Conservation (phyloP, 805 yeast genomes). For the Vanderwaltozyma verrucispora region DNA sequence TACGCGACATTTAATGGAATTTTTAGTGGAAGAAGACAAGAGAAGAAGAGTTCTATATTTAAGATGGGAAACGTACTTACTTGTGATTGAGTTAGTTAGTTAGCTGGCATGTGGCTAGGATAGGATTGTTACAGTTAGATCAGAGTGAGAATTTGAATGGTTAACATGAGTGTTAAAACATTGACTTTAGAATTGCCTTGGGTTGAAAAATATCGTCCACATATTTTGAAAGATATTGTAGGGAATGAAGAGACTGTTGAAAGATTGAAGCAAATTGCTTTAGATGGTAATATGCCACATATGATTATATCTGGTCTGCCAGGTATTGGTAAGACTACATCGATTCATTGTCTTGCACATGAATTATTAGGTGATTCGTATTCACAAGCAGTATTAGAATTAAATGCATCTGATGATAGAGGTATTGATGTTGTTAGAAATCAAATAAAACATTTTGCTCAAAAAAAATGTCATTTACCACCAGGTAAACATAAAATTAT, state of each 20-base stretch:
- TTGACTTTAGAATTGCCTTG: slow-evolving; percentile 31
- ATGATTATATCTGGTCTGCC: slow-evolving; percentile 92
- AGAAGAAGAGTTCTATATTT: no score
- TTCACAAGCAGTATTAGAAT: slow-evolving; percentile 76
- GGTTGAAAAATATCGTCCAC: slow-evolving; percentile 97
- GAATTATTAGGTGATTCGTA: slow-evolving; percentile 68
- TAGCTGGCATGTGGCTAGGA: not conserved
- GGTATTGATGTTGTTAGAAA: slow-evolving; percentile 96
- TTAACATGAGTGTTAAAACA: not conserved
- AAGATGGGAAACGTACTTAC: no score
- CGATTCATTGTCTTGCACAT: slow-evolving; percentile 80
- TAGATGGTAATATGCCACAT: slow-evolving; percentile 96
- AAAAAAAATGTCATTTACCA: slow-evolving; percentile 79
- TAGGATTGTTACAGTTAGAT: not conserved
- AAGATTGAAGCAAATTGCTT: slow-evolving; percentile 70
- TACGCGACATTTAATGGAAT: no score
- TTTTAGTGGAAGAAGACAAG: no score
- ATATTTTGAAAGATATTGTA: slow-evolving; percentile 68
- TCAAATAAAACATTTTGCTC: slow-evolving; percentile 92
- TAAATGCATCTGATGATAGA: slow-evolving; percentile 95
- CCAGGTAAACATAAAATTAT: slow-evolving; percentile 87
- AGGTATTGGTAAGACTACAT: slow-evolving; percentile 95
- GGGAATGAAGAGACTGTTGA: slow-evolving; percentile 89
- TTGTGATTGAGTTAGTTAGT: no score
- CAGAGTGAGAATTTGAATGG: not conserved